Evolutionary conservation across 805 yeast genomes (phyloP), one percentile per base, ranked within the genome.

Genomic region (Saccharomycopsis capsularis): DNA sequence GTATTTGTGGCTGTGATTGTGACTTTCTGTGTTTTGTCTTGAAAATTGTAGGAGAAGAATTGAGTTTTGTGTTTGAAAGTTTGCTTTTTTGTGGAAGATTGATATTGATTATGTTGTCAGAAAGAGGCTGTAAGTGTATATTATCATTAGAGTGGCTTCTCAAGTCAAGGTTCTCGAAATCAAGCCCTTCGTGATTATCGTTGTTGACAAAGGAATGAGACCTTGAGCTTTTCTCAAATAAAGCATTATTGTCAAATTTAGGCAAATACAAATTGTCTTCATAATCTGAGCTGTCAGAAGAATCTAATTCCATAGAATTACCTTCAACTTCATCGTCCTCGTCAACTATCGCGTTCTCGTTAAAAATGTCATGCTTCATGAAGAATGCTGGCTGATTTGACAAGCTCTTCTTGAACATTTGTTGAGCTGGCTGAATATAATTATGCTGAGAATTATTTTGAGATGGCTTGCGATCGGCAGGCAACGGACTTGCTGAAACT

Each of bases 131-230:
- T 29, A 9, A 13, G 3, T 32, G 18, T 13, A 3, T 32, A 11
- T 34, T 30, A 19, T 32, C 22, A 34, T 11, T 36, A n/a, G 34
- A 15, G 7, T 41, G n/a, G n/a, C n/a, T n/a, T n/a, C n/a, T n/a
- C n/a, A n/a, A n/a, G n/a, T n/a, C n/a, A n/a, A n/a, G n/a, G n/a
- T n/a, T n/a, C n/a, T n/a, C n/a, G n/a, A n/a, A n/a, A n/a, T n/a
- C n/a, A n/a, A n/a, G n/a, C 36, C 11, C 11, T 36, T 35, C 23
- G 15, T 29, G 15, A 30, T 44, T 40, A 25, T 29, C 25, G 23
- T 36, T 32, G 39, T 37, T 44, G 7, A 48, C 46, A 47, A 44
- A 44, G 9, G 51, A 48, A 11, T 51, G 52, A 18, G 49, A 15
- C 25, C 51, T 42, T 18, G 52, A 40, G 9, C 48, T n/a, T 39